A percentile compares a stretch with the other conserved stretches of the same genome.
phyloP scores from a whole-genome alignment of 2,329 filamentous ascomycete genomes.

The Botrytis galanthina region DNA sequence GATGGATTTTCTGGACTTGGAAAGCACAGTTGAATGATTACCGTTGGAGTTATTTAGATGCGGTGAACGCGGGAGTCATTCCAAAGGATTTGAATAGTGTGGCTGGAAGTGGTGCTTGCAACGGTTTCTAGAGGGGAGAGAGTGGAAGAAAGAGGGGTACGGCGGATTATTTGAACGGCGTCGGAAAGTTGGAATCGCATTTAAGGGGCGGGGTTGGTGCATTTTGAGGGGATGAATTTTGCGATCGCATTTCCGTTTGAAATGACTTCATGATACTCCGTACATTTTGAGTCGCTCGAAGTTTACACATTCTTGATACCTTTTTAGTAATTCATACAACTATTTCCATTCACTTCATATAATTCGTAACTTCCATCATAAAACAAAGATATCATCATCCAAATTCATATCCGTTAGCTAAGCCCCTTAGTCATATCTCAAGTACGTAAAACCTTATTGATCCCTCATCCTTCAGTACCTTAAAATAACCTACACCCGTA shows the following conservation, averaged over 20 bases:
- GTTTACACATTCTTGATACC: no score
- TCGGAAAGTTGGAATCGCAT: neutral
- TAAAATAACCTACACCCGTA: neutral
- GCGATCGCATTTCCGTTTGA: neutral
- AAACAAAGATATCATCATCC: neutral
- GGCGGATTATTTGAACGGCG: no score
- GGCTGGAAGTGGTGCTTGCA: constrained; percentile 14
- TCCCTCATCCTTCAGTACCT: neutral
- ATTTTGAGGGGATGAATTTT: neutral
- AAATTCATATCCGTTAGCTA: neutral
- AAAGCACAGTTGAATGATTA: constrained; percentile 50
- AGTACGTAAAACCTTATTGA: neutral
- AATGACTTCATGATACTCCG: neutral
- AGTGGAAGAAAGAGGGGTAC: no score
- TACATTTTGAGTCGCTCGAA: neutral
- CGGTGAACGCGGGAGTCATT: constrained; percentile 43
- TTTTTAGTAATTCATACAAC: neutral
- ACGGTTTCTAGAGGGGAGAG: neutral
- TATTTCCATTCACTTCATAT: neutral
- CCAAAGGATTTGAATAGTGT: constrained; percentile 28
- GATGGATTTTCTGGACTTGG: constrained; percentile 63
- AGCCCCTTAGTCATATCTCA: neutral
- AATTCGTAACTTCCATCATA: no score
- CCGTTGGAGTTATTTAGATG: constrained; percentile 49
- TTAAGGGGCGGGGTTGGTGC: neutral